phyloP scores from a whole-genome alignment of 805 yeast species.

The Komagataella pastoris region DNA sequence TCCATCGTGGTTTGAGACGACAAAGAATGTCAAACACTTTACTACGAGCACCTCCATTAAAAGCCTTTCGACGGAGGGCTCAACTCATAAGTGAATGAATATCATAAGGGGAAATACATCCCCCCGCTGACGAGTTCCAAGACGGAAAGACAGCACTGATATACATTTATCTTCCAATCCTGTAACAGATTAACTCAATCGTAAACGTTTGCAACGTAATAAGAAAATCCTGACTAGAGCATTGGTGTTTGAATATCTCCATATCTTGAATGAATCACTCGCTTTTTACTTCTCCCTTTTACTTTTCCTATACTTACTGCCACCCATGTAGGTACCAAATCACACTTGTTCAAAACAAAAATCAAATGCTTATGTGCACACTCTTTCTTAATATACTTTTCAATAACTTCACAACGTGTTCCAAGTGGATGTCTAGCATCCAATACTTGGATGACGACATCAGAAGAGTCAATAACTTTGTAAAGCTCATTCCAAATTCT shows the following conservation, averaged over 20 bases:
- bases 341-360: slow-evolving; percentile 92
- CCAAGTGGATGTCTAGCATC: slow-evolving; percentile 98
- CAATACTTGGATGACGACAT: slow-evolving; percentile 89
- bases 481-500: slow-evolving; percentile 97
- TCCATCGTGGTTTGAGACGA: neutral
- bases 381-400: slow-evolving; percentile 84
- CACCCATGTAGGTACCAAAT: slow-evolving; percentile 97
- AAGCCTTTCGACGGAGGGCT: slow-evolving; percentile 24
- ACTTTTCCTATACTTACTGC: slow-evolving; percentile 77
- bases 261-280: slow-evolving; percentile 4
- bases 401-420: slow-evolving; percentile 87
- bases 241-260: slow-evolving; percentile 37
- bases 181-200: slow-evolving; percentile 84
- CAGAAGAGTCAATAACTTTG: slow-evolving; percentile 95
- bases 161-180: slow-evolving; percentile 80
- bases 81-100: slow-evolving; percentile 63
- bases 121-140: slow-evolving; percentile 27
- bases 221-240: slow-evolving; percentile 70
- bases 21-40: slow-evolving; percentile 60
- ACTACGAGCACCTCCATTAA: slow-evolving; percentile 59
- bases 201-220: slow-evolving; percentile 14
- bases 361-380: slow-evolving; percentile 95
- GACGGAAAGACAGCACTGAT: slow-evolving; percentile 42
- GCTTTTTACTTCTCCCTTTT: slow-evolving; percentile 2
- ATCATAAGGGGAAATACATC: slow-evolving; percentile 30